Evolutionary conservation across 2,329 filamentous ascomycete species (phyloP), one percentile per base, ranked within the genome.

Genomic region (Stemphylium lycopersici): DNA sequence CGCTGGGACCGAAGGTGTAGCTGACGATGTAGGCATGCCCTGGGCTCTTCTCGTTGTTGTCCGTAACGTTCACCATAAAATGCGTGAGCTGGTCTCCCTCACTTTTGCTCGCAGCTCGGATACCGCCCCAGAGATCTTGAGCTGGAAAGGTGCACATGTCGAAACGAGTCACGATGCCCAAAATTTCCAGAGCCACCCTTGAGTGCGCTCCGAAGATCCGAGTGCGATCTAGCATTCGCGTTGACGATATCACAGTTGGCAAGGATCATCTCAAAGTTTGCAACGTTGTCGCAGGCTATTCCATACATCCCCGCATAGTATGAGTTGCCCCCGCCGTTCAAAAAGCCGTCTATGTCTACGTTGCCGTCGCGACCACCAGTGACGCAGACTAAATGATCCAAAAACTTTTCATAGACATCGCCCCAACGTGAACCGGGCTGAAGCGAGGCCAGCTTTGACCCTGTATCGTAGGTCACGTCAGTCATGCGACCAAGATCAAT

Each of bases 251-350:
- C 41, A 0, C 62, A 55, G 0, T 55, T 60, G 1, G 65, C 67
- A 5, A 71, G 73, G 3, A 76, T 71, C 6, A 66, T 51, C 45
- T 77, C 68, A 36, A 62, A 75, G 31, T 66, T 62, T 1, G 62
- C 59, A 5, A 77, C 68, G 13, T 68, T 72, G 47, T 76, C 72
- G 24, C 70, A 74, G 16, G 55, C 67, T 58, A 63, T 71, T 4
- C 75, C 74, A 8, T 66, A 55, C 3, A 53, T 48, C 6, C 58
- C 64, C 3, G 65, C 55, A 41, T 68, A 72, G 55, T 73, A 76
- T 2, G 70, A 74, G 13, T 75, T 61, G 1, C 71, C 73, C 6
- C 59, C 58, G 3, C 59, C 57, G 0, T 47, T 53, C 2, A 47
- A 63, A 3, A 57, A 52, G 5, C 57, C 71, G 29, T 69, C 70